Base-by-base conservation (phyloP, 306 rosid species). In the Arachis stenosperma region DNA sequence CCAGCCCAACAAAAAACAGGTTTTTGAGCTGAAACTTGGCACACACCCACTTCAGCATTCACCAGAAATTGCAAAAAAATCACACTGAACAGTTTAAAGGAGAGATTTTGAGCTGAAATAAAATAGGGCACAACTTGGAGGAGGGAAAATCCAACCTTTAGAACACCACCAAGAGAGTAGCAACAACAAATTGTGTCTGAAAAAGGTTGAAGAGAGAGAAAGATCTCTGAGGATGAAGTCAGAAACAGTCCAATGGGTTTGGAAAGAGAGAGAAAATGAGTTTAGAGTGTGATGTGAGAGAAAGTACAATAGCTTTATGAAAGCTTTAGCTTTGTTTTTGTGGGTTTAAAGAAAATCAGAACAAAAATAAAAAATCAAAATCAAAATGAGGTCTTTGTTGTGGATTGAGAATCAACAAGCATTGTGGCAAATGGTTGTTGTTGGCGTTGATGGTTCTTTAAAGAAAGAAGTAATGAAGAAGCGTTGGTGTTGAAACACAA, bases 301-400 rank as follows among this genome's bases (percentile, higher is more conserved):
- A 52, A 63, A 62, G 73, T 87, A 89, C 88, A 84, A 75, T 85
- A 72, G 83, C 68, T 54, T 52, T 76, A 74, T 81, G 81, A 84
- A 78, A 77, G 73, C 41, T 8, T 12, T 43, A 52, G 75, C 10
- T 41, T 55, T 46, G 17, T 46, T 46, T 14, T 14, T 14, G 57
- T 6, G 57, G 15, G 13, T n/a, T 33, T 33, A 33, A 2, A 33
- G 37, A 33, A 33, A 33, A 33, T 33, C 37, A 33, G 37, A 33
- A 33, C 3, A 51, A 68, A 50, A 44, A 63, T 0, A 50, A 74
- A 12, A 46, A 42, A 46, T 41, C 53, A 29, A 61, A 9, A 29
- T 42, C 27, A 63, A 36, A 52, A 70, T 5, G 13, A 51, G 47
- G n/a, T 17, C 6, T 61, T 65, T 40, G 10, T 7, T 48, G 17